phyloP scores from a whole-genome alignment of 768 basidiomycete species.

The Mycena pura region DNA sequence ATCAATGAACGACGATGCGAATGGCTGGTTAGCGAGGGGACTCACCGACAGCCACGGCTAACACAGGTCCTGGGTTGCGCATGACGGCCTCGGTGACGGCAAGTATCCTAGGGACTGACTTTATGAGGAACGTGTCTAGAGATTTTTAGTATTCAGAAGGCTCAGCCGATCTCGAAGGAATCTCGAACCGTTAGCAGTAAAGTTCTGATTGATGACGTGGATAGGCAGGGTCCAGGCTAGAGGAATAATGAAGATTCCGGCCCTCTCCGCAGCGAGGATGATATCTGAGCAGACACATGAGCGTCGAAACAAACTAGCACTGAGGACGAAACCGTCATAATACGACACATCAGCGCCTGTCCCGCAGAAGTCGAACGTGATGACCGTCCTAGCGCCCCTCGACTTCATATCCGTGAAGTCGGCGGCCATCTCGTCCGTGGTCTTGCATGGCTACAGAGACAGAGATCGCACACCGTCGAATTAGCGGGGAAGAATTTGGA shows the following conservation, averaged over 20 bases:
- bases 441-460: constrained; percentile 17
- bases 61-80: constrained; percentile 22
- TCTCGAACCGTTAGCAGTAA: constrained; percentile 17
- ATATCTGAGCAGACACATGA: constrained; percentile 14
- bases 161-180: background rate
- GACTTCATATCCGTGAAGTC: constrained; percentile 22
- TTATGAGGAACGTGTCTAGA: constrained; percentile 23
- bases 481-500: constrained; percentile 7
- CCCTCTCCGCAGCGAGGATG: constrained; percentile 19
- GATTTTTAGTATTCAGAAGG: background rate
- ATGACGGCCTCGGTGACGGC: constrained; percentile 26
- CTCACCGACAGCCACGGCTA: constrained; percentile 24
- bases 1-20: background rate
- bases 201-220: constrained; percentile 22
- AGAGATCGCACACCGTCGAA: constrained; percentile 8
- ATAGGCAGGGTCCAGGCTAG: constrained; percentile 24
- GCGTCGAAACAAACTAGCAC: background rate
- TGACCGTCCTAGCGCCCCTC: constrained; percentile 22
- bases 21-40: constrained; percentile 1
- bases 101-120: constrained; percentile 23
- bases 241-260: constrained; percentile 21
- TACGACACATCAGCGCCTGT: constrained; percentile 21
- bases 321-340: constrained; percentile 18
- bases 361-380: constrained; percentile 26
- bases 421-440: constrained; percentile 17